These are phyloP conservation scores for Citrullus mucosospermus DNA, from an alignment of 306 rosid genomes.

Conservation along the genomic window DNA sequence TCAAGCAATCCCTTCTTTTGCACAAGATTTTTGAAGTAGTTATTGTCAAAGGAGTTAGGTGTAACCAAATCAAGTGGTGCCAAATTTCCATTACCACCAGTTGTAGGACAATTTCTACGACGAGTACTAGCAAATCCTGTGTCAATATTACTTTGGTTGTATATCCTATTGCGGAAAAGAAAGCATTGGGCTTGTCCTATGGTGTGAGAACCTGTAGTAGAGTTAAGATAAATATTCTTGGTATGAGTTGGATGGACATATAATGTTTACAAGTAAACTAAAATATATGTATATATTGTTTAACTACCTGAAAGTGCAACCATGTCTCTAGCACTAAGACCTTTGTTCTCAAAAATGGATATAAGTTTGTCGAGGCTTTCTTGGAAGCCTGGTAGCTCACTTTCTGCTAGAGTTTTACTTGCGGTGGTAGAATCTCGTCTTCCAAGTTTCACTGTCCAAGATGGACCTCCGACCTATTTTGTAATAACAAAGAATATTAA, in stretches of 20 bases:
- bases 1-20: slow-evolving; percentile 44
- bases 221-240: not conserved
- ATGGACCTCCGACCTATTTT: slow-evolving; percentile 28
- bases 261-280: no score
- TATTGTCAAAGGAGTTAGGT: slow-evolving; percentile 40
- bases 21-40: slow-evolving; percentile 37
- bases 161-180: slow-evolving; percentile 3
- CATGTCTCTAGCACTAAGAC: slow-evolving; percentile 3
- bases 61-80: slow-evolving; percentile 49
- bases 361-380: not conserved
- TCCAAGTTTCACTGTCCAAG: slow-evolving; percentile 27
- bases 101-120: slow-evolving; percentile 23
- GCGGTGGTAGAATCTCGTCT: slow-evolving; percentile 4
- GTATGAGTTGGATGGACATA: not conserved
- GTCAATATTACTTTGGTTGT: slow-evolving; percentile 11
- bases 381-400: not conserved
- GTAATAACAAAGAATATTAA: no score
- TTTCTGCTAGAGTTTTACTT: not conserved
- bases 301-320: not conserved
- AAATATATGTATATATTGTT: no score
- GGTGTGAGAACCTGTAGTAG: slow-evolving; percentile 7
- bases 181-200: slow-evolving; percentile 14
- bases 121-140: slow-evolving; percentile 21
- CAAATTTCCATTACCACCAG: slow-evolving; percentile 31
- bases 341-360: not conserved